Evolutionary conservation across 352 stramenopile species (phyloP).

Genomic region (Blastocystis sp.): DNA sequence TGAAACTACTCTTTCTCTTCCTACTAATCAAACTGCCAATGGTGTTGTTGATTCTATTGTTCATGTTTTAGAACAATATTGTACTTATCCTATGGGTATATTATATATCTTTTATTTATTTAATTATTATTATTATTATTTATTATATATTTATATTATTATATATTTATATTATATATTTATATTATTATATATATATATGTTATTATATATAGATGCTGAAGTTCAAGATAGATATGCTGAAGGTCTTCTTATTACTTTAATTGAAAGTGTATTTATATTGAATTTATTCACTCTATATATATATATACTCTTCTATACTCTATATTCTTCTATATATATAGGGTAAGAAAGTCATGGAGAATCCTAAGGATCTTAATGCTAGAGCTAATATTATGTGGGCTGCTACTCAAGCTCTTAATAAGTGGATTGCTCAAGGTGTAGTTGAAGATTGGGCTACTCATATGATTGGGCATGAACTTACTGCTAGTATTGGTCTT

Average conservation of each 20-base stretch:
- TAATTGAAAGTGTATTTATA: not conserved
- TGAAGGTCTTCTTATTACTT: constrained; percentile 10
- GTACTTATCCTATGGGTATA: too few relatives aligned
- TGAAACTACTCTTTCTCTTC: constrained; percentile 21
- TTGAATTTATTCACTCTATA: not conserved
- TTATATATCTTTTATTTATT: too few relatives aligned
- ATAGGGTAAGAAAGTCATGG: constrained; percentile 35
- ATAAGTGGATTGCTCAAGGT: constrained; percentile 34
- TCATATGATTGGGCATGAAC: constrained; percentile 32
- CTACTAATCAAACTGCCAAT: constrained; percentile 14
- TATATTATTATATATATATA: not conserved
- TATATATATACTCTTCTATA: not conserved
- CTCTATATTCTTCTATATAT: not conserved
- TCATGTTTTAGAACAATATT: constrained; percentile 31
- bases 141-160: too few relatives aligned
- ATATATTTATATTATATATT: too few relatives aligned
- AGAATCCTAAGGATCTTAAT: too few relatives aligned
- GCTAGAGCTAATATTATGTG: constrained; percentile 34
- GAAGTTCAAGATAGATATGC: constrained; percentile 32
- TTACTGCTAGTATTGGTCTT: constrained; percentile 30
- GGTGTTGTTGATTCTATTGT: constrained; percentile 21
- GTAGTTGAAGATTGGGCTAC: constrained; percentile 31
- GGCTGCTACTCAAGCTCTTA: constrained; percentile 34
- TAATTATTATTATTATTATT: too few relatives aligned
- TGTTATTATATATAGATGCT: not conserved